Conservation (phyloP, 2,329 filamentous ascomycete genomes). For the Cadophora sp. region DNA sequence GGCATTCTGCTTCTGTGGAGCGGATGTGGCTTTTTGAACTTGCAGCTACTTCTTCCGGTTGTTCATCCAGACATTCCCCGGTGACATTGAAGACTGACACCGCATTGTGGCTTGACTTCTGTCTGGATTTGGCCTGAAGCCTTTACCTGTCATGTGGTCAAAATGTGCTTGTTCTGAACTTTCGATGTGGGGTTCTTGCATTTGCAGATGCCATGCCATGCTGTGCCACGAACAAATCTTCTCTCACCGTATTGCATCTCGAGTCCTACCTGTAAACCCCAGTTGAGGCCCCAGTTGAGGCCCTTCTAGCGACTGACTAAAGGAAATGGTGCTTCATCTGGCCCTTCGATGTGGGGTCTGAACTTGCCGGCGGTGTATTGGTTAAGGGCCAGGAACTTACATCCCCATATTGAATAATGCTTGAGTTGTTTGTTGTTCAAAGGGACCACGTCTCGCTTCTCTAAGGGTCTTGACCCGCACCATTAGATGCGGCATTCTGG, state of each 20-base stretch:
- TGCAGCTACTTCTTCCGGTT: not conserved
- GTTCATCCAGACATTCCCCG: not conserved
- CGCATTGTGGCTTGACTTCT: not conserved
- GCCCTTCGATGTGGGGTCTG: not conserved
- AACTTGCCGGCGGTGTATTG: not conserved
- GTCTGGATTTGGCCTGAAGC: not conserved
- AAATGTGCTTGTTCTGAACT: not conserved
- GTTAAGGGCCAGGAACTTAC: not conserved
- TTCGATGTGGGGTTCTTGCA: not conserved
- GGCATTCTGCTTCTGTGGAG: not conserved
- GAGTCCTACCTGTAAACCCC: too few relatives aligned
- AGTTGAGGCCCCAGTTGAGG: too few relatives aligned
- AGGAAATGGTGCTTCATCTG: not conserved
- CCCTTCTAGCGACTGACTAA: too few relatives aligned
- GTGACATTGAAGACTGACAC: not conserved
- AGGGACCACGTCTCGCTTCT: conserved; percentile 2
- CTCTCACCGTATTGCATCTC: not conserved
- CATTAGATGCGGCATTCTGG: not conserved
- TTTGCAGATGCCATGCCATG: not conserved
- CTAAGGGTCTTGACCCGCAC: not conserved
- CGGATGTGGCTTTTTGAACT: not conserved
- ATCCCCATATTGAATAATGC: conserved; percentile 1
- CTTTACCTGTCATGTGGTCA: not conserved
- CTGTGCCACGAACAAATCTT: not conserved
- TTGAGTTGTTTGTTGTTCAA: not conserved